These are phyloP conservation scores for Ophiocordyceps unilateralis DNA, from an alignment of 2,329 filamentous ascomycete genomes.

Conservation along the genomic window DNA sequence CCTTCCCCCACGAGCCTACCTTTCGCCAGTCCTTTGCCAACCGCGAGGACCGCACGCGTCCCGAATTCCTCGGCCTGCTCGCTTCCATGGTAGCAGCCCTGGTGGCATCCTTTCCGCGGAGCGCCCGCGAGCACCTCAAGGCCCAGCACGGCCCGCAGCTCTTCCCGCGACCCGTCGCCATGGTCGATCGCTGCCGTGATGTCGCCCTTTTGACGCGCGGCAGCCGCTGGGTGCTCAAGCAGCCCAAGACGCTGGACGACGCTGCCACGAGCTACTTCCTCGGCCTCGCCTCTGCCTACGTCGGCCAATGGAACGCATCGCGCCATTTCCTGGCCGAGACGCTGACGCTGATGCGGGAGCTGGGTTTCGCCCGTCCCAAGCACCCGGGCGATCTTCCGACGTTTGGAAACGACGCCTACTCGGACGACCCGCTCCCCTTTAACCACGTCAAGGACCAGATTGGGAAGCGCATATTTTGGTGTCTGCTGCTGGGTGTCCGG, in stretches of 20 bases:
- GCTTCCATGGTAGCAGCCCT: constrained; percentile 58
- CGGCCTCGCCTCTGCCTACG: constrained; percentile 48
- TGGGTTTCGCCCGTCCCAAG: constrained; percentile 45
- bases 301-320: constrained; percentile 47
- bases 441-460: constrained; percentile 59
- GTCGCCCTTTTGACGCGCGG: constrained; percentile 53
- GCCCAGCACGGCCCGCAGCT: constrained; percentile 42
- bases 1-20: constrained; percentile 64
- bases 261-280: constrained; percentile 63
- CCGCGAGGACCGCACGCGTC: constrained; percentile 48
- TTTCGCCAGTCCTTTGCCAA: constrained; percentile 52
- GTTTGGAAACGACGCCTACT: constrained; percentile 22
- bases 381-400: constrained; percentile 19
- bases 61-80: constrained; percentile 51
- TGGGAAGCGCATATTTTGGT: constrained; percentile 70
- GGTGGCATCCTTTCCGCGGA: constrained; percentile 62
- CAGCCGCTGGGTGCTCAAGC: constrained; percentile 27
- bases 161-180: constrained; percentile 50
- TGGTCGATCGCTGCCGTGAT: constrained; percentile 54
- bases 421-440: constrained; percentile 28
- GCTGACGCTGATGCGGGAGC: constrained; percentile 48
- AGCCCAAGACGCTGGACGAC: constrained; percentile 31
- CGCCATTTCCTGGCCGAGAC: constrained; percentile 59
- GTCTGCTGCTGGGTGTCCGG: constrained; percentile 57
- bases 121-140: constrained; percentile 52